These are phyloP conservation scores for Cutaneotrichosporon cutaneum DNA, from an alignment of 1,284 basidiomycete species.

Conservation along the genomic window DNA sequence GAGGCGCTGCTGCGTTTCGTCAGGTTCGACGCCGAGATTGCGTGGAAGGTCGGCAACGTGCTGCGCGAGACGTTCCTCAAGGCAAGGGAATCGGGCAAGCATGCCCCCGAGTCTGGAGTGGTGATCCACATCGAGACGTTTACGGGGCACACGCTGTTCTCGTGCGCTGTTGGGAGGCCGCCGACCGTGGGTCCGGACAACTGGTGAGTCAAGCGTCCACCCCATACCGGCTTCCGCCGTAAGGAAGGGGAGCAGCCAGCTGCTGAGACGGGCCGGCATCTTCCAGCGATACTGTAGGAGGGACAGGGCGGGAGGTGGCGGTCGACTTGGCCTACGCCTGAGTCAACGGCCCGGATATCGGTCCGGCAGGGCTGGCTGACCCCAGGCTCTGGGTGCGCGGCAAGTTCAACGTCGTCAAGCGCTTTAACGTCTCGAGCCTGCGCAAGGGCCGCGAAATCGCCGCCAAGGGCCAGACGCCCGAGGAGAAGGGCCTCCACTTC, in stretches of 20 bases:
- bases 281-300: too few species aligned
- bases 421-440: slow-evolving; percentile 42
- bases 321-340: too few species aligned
- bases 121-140: slow-evolving; percentile 47
- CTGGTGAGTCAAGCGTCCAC: slow-evolving; percentile 31
- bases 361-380: too few species aligned
- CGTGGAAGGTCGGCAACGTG: slow-evolving; percentile 35
- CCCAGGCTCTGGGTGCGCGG: slow-evolving; percentile 41
- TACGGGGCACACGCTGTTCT: slow-evolving; percentile 46
- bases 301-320: too few species aligned
- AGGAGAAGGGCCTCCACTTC: slow-evolving; percentile 34
- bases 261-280: too few species aligned
- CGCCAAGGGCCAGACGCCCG: slow-evolving; percentile 31
- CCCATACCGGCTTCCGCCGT: too few species aligned
- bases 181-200: slow-evolving; percentile 41
- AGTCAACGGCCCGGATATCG: too few species aligned
- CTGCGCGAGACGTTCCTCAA: slow-evolving; percentile 34
- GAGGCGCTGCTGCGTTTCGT: slow-evolving; percentile 28
- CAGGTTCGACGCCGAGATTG: slow-evolving; percentile 32
- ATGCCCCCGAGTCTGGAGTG: slow-evolving; percentile 31
- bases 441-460: slow-evolving; percentile 45
- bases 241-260: too few species aligned
- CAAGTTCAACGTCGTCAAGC: slow-evolving; percentile 48
- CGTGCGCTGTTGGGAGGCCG: slow-evolving; percentile 39
- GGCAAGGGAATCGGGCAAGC: slow-evolving; percentile 16